Evolutionary conservation across 768 basidiomycete species (phyloP).

Genomic region (Tricholoma terreum): DNA sequence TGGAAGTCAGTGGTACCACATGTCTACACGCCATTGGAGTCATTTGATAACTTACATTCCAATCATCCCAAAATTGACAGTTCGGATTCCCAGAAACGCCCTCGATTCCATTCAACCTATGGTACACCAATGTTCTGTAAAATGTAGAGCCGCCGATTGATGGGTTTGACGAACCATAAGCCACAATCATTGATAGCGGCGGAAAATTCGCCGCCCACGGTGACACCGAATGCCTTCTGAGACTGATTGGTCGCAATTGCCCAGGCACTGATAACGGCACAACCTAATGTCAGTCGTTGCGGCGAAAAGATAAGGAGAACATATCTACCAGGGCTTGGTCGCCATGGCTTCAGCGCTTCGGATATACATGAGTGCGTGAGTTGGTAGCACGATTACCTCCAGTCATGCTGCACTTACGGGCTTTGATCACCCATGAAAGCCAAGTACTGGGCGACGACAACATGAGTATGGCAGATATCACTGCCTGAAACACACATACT

Average conservation of each 20-base stretch:
- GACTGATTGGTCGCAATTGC: slow-evolving; percentile 55
- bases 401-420: slow-evolving; percentile 30
- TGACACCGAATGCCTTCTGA: slow-evolving; percentile 72
- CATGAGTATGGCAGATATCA: slow-evolving; percentile 8
- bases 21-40: background rate
- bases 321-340: slow-evolving; percentile 41
- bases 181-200: slow-evolving; percentile 79
- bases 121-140: slow-evolving; percentile 8
- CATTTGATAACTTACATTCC: slow-evolving; percentile 32
- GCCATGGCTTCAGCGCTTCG: slow-evolving; percentile 38
- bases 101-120: slow-evolving; percentile 47
- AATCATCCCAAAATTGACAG: slow-evolving; percentile 43
- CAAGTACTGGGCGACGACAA: slow-evolving; percentile 42
- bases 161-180: slow-evolving; percentile 45
- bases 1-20: background rate
- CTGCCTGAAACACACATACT: slow-evolving; percentile 1
- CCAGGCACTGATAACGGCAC: slow-evolving; percentile 37
- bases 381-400: slow-evolving; percentile 3
- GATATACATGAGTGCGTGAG: slow-evolving; percentile 2
- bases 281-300: slow-evolving; percentile 1
- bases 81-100: slow-evolving; percentile 31
- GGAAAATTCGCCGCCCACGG: slow-evolving; percentile 80
- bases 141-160: background rate
- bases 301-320: background rate
- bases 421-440: slow-evolving; percentile 41